Evolutionary conservation across 192 early-diverging fungal genomes (phyloP).

Genomic region (Coemansia pectinata): DNA sequence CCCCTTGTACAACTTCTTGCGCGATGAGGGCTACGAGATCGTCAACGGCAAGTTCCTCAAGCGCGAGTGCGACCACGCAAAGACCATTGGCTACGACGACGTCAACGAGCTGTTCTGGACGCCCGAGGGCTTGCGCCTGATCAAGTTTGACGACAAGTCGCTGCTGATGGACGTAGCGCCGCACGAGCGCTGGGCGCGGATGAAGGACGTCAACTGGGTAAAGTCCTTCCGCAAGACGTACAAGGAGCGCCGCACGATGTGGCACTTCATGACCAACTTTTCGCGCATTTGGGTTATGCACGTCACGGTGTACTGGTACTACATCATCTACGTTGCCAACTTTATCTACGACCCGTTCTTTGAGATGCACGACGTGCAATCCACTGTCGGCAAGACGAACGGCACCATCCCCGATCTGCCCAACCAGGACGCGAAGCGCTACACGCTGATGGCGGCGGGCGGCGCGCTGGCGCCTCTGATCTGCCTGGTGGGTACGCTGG

Average conservation of each 20-base stretch:
- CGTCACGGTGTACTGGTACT: constrained; percentile 75
- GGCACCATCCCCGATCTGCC: constrained; percentile 34
- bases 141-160: constrained; percentile 60
- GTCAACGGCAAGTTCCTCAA: constrained; percentile 69
- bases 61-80: constrained; percentile 74
- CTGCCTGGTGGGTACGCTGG: constrained; percentile 64
- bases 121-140: constrained; percentile 62
- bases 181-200: constrained; percentile 61
- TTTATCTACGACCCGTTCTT: constrained; percentile 65
- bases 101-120: constrained; percentile 86
- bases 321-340: constrained; percentile 70
- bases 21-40: constrained; percentile 73
- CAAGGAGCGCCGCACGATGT: constrained; percentile 80
- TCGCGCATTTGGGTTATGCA: constrained; percentile 87
- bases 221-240: constrained; percentile 78
- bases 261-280: constrained; percentile 82
- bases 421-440: constrained; percentile 53
- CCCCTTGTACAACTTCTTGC: constrained; percentile 73
- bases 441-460: constrained; percentile 69
- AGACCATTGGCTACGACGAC: constrained; percentile 79
- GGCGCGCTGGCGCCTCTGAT: constrained; percentile 70
- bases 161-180: constrained; percentile 63
- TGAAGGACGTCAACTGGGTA: constrained; percentile 69
- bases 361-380: constrained; percentile 52
- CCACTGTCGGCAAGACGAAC: constrained; percentile 44